Percentiles rank a stretch among this genome's conserved stretches.
Conservation (phyloP, 1,284 basidiomycete genomes). For the Amylostereum chailletii region DNA sequence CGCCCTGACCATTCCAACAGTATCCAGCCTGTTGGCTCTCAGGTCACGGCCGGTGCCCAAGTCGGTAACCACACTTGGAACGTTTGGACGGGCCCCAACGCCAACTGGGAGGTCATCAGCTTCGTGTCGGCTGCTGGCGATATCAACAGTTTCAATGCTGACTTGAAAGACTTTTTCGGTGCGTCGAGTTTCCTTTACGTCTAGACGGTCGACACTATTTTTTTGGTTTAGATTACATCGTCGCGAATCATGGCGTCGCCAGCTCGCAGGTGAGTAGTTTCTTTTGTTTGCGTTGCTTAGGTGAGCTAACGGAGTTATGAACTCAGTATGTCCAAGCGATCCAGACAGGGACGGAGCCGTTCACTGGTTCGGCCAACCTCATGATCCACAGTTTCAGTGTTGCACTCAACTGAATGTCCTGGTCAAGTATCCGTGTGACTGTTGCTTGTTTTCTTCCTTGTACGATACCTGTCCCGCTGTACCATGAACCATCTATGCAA, state of each 20-base stretch:
- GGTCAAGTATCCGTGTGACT: too few species aligned
- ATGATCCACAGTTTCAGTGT: slow-evolving; percentile 30
- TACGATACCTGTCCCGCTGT: too few species aligned
- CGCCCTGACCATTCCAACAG: slow-evolving; percentile 16
- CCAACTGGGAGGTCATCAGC: slow-evolving; percentile 48
- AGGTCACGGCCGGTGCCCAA: slow-evolving; percentile 30
- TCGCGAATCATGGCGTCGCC: slow-evolving; percentile 30
- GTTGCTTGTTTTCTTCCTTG: too few species aligned
- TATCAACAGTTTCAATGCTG: slow-evolving; percentile 43
- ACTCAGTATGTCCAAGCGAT: slow-evolving; percentile 35
- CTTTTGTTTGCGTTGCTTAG: background rate
- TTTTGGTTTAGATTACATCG: slow-evolving; percentile 28
- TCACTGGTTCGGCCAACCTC: slow-evolving; percentile 33
- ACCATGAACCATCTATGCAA: too few species aligned
- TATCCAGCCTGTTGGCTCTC: slow-evolving; percentile 47
- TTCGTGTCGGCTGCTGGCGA: slow-evolving; percentile 42
- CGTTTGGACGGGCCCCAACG: slow-evolving; percentile 46
- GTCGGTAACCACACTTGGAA: slow-evolving; percentile 47
- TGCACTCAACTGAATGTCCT: slow-evolving; percentile 12
- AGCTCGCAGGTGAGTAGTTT: slow-evolving; percentile 25
- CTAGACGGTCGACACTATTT: background rate
- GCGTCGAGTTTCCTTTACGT: slow-evolving; percentile 12
- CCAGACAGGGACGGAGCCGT: slow-evolving; percentile 39
- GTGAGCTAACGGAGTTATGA: background rate
- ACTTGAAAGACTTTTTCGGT: slow-evolving; percentile 52